Percentiles rank a stretch among this genome's conserved stretches.
phyloP scores from a whole-genome alignment of 2,329 filamentous ascomycete genomes.

The Diplodia intermedia region DNA sequence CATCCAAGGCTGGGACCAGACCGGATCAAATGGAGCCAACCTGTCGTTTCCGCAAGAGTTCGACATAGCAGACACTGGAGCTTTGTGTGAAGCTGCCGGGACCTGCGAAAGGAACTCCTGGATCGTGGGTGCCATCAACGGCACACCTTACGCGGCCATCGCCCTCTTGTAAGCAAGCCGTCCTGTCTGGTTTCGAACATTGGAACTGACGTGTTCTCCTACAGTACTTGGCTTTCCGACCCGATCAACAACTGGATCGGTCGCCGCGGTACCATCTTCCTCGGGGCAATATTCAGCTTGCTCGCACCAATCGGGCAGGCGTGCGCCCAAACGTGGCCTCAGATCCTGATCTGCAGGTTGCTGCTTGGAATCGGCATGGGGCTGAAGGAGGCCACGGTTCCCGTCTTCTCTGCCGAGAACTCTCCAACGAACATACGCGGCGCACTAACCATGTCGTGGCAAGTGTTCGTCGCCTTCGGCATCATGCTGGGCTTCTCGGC shows the following conservation, averaged over 20 bases:
- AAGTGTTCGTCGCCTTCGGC: conserved; percentile 53
- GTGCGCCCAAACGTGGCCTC: conserved; percentile 48
- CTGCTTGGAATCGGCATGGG: conserved; percentile 54
- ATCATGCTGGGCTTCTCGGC: conserved; percentile 55
- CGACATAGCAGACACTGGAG: conserved; percentile 52
- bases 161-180: conserved; percentile 24
- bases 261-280: conserved; percentile 42
- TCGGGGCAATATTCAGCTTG: conserved; percentile 40
- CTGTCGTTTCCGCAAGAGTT: conserved; percentile 65
- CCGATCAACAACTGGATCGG: conserved; percentile 40
- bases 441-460: conserved; percentile 56
- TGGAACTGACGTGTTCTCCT: too few species aligned
- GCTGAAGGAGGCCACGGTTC: conserved; percentile 54
- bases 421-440: conserved; percentile 50
- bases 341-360: conserved; percentile 43
- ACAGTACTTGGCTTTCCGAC: conserved; percentile 25
- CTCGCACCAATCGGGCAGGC: conserved; percentile 47
- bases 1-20: conserved; percentile 53
- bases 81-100: conserved; percentile 30
- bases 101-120: conserved; percentile 42
- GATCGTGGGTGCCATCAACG: conserved; percentile 41
- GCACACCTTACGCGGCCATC: conserved; percentile 35
- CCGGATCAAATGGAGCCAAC: conserved; percentile 56
- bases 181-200: background rate
- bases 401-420: conserved; percentile 50